phyloP scores from a whole-genome alignment of 257 asterid genomes.

The Gentiana macrophylla region DNA sequence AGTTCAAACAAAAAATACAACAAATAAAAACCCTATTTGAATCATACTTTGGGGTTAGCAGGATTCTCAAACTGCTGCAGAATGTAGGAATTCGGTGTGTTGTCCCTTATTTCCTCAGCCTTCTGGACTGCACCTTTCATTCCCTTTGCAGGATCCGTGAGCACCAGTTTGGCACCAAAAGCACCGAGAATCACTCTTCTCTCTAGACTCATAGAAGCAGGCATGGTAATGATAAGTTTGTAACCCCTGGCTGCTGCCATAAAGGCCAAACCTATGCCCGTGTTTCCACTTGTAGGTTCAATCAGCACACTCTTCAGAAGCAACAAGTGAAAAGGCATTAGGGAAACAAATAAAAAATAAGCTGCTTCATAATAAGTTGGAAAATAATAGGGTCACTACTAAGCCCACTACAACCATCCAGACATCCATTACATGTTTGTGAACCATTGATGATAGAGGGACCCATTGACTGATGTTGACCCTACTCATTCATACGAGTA shows the following conservation, averaged over 20 bases:
- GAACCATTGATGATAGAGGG: no score
- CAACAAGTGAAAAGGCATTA: neutral
- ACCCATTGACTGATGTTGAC: no score
- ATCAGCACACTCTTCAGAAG: slow-evolving; percentile 67
- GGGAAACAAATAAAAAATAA: neutral
- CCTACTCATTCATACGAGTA: no score
- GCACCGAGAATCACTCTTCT: slow-evolving; percentile 82
- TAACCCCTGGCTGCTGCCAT: slow-evolving; percentile 91
- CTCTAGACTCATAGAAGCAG: slow-evolving; percentile 84
- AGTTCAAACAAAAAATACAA: neutral
- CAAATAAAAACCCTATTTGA: neutral
- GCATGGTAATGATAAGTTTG: slow-evolving; percentile 87
- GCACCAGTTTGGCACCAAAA: slow-evolving; percentile 89
- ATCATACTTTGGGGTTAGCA: slow-evolving; percentile 81
- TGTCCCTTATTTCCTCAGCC: slow-evolving; percentile 79
- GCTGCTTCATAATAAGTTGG: no score
- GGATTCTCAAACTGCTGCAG: slow-evolving; percentile 93
- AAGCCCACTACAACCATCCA: no score
- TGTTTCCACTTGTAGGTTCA: slow-evolving; percentile 94
- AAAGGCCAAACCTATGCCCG: slow-evolving; percentile 95
- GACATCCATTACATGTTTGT: no score
- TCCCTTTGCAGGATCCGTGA: slow-evolving; percentile 85
- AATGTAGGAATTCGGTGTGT: slow-evolving; percentile 78
- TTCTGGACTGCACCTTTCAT: slow-evolving; percentile 79
- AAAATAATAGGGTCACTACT: no score